Evolutionary conservation across 2,329 filamentous ascomycete species (phyloP).

Genomic region (Dactylella cylindrospora): DNA sequence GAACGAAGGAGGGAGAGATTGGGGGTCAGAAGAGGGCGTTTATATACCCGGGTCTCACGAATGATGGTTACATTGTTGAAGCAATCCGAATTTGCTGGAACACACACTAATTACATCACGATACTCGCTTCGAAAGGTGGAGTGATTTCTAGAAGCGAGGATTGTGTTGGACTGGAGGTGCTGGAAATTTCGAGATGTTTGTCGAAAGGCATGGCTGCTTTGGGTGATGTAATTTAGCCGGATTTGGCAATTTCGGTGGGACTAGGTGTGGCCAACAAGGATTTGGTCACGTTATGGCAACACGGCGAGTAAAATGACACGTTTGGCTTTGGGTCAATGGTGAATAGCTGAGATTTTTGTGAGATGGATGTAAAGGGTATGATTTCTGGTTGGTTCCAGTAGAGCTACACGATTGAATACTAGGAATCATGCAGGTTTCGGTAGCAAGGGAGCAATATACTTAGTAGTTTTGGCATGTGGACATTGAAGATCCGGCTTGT

Average conservation of each 20-base stretch:
- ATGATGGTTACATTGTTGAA: background rate
- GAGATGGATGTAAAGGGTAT: background rate
- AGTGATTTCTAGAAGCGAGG: slow-evolving; percentile 13
- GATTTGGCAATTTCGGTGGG: slow-evolving; percentile 1
- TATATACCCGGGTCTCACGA: slow-evolving; percentile 18
- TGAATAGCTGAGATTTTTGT: background rate
- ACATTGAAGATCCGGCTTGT: no score
- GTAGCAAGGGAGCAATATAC: no score
- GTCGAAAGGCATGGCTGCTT: slow-evolving; percentile 7
- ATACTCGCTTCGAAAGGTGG: slow-evolving; percentile 6
- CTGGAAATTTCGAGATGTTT: slow-evolving; percentile 34
- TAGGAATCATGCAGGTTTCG: no score
- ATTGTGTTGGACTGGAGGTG: slow-evolving; percentile 19
- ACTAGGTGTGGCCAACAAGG: background rate
- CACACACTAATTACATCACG: slow-evolving; percentile 1
- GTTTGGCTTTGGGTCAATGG: background rate
- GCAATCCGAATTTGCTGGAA: no score
- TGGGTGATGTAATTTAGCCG: background rate
- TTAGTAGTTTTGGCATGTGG: no score
- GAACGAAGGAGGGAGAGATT: slow-evolving; percentile 9
- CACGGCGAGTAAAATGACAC: slow-evolving; percentile 5
- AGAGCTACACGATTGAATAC: no score
- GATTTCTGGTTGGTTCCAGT: background rate
- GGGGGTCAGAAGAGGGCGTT: slow-evolving; percentile 1
- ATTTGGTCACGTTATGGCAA: background rate